Base-by-base conservation (phyloP, 306 rosid genomes). In the Gastrolobium villosum region DNA sequence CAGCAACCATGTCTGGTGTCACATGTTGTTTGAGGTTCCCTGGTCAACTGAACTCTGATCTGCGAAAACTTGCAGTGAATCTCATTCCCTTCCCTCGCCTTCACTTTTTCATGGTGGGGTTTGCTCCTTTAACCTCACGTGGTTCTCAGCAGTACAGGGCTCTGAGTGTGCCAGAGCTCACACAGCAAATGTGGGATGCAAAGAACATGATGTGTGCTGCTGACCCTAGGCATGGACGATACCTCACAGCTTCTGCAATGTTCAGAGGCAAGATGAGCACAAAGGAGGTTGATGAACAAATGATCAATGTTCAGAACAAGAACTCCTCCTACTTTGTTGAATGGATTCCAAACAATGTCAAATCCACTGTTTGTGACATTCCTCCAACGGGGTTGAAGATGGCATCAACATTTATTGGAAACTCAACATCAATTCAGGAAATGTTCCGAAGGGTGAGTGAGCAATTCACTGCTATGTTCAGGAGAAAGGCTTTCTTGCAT, bases 1-100 rank as follows among this genome's bases (percentile, higher is more conserved):
- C 93, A 28, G 93, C 93, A 65, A 91, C 96, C 2, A 91, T 89
- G 96, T 91, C 96, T n/a, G 96, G 96, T 3, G 96, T 91, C 52
- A 91, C 96, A 0, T 91, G 96, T 74, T 91, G 96, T 84, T 79
- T 91, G 83, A 84, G 96, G 65, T 89, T 91, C 88, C 96, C 92
- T 5, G 96, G 96, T 26, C 96, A 91, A 28, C 69, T 91, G 1
- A 91, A 91, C 87, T 91, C 93, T 7, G 86, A 82, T 26, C 36
- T 82, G 13, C 10, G 86, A 46, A 82, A 82, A 75, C 81, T 82
- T 45, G 86, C 82, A 1, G 82, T 82, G 49, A 82, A 82, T 34
- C 82, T 82, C 15, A 82, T 82, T 35, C 86, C 86, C 28, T 82
- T 82, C 79, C 86, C 86, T 55, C 82, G 86, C 7, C 86, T 82